Percentiles rank a stretch among this genome's conserved stretches.
Conservation (phyloP, 2,329 filamentous ascomycete genomes). For the Fusarium sp. region DNA sequence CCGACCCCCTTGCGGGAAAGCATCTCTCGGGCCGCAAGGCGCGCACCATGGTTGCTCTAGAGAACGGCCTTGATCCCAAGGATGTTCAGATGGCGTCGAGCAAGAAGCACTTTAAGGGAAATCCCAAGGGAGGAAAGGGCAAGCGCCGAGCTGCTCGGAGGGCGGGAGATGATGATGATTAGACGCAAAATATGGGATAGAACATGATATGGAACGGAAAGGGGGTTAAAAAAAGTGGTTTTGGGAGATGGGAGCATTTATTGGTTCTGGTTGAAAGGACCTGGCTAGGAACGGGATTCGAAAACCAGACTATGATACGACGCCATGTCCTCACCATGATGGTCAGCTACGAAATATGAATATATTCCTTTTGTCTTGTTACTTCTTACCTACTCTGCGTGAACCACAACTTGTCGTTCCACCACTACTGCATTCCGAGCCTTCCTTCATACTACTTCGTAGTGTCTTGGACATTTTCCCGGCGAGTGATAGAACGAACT, state of each 20-base stretch:
- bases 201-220: slow-evolving; percentile 56
- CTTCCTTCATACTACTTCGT: background rate
- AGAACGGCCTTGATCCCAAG: slow-evolving; percentile 86
- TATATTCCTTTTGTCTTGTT: slow-evolving; percentile 38
- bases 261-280: slow-evolving; percentile 38
- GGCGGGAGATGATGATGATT: slow-evolving; percentile 42
- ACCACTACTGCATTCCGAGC: background rate
- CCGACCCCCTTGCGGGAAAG: slow-evolving; percentile 65
- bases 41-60: slow-evolving; percentile 83
- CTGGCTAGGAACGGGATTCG: slow-evolving; percentile 32
- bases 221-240: slow-evolving; percentile 69
- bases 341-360: slow-evolving; percentile 38
- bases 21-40: slow-evolving; percentile 87
- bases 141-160: slow-evolving; percentile 54
- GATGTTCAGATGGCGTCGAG: slow-evolving; percentile 77
- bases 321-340: slow-evolving; percentile 30
- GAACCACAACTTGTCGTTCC: background rate
- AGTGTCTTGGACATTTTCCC: too few species aligned
- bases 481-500: too few species aligned
- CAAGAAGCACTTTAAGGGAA: slow-evolving; percentile 97
- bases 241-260: slow-evolving; percentile 61
- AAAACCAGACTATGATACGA: slow-evolving; percentile 36
- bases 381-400: background rate
- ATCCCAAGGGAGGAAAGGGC: slow-evolving; percentile 72
- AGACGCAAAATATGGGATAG: slow-evolving; percentile 50